phyloP scores from a whole-genome alignment of 441 rosid genomes.

The Euphorbia celastroides region DNA sequence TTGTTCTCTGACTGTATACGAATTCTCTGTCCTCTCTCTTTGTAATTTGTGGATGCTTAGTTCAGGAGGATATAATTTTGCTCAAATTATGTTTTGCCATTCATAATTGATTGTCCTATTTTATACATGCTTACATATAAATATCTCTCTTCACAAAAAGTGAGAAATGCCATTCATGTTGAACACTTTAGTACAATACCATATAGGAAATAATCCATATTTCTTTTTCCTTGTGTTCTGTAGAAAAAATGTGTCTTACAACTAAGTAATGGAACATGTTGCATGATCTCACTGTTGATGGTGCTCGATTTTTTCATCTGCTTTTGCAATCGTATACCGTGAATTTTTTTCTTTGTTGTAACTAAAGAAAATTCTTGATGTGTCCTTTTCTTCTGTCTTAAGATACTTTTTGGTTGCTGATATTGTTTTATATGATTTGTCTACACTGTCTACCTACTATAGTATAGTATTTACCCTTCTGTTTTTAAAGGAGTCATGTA shows the following conservation, averaged over 20 bases:
- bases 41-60: neutral
- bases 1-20: neutral
- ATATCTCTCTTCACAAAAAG: neutral
- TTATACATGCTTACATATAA: neutral
- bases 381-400: neutral
- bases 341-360: neutral
- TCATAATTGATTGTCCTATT: neutral
- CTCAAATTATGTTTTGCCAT: neutral
- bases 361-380: too few species aligned
- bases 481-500: neutral
- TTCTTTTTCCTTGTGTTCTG: neutral
- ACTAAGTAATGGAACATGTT: neutral
- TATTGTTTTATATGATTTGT: neutral
- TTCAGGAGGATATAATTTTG: neutral
- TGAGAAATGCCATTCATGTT: neutral
- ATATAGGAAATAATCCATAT: neutral
- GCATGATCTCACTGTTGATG: neutral
- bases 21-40: neutral
- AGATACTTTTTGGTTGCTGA: constrained; percentile 1
- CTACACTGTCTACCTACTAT: neutral
- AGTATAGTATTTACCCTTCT: neutral
- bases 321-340: neutral
- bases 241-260: neutral
- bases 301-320: neutral
- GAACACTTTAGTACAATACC: neutral